Percentiles rank a stretch among this genome's conserved stretches.
Evolutionary conservation across 1,284 basidiomycete species (phyloP).

Genomic region (Ceratobasidium sp.): DNA sequence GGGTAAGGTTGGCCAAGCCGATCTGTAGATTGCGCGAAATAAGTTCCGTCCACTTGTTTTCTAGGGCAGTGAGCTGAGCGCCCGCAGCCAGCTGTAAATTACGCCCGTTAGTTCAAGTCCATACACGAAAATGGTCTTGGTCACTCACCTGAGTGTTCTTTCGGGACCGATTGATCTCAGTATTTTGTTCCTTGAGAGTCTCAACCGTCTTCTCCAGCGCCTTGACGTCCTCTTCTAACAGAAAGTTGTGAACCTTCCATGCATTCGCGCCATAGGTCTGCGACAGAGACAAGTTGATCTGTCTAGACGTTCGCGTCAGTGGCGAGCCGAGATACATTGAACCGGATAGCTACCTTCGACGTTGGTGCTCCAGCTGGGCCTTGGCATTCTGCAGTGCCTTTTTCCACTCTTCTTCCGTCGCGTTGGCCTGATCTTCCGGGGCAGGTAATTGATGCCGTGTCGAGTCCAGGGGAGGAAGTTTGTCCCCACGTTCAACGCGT

Average conservation of each 20-base stretch:
- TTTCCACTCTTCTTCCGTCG: constrained; percentile 79
- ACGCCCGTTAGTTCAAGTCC: constrained; percentile 41
- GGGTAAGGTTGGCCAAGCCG: constrained; percentile 87
- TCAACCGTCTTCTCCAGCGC: constrained; percentile 76
- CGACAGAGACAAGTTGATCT: constrained; percentile 84
- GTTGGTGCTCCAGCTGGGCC: constrained; percentile 90
- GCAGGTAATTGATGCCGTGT: constrained; percentile 80
- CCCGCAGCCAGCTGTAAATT: constrained; percentile 69
- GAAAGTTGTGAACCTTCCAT: constrained; percentile 90
- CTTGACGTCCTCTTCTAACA: constrained; percentile 78
- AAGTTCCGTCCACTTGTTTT: constrained; percentile 87
- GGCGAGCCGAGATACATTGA: not conserved
- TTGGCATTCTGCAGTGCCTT: constrained; percentile 78
- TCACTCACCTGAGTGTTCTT: constrained; percentile 80
- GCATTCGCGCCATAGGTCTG: constrained; percentile 89
- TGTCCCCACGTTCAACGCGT: constrained; percentile 72
- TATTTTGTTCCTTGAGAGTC: constrained; percentile 72
- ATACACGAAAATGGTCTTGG: constrained; percentile 42
- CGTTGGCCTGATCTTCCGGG: constrained; percentile 64
- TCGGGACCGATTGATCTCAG: constrained; percentile 83
- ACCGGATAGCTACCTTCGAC: constrained; percentile 65
- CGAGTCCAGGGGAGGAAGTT: constrained; percentile 77
- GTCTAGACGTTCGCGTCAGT: constrained; percentile 54
- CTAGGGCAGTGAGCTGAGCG: constrained; percentile 75
- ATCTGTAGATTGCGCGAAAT: constrained; percentile 87